Base-by-base conservation (phyloP, 108 stramenopile species). In the Skeletonema menzelii region DNA sequence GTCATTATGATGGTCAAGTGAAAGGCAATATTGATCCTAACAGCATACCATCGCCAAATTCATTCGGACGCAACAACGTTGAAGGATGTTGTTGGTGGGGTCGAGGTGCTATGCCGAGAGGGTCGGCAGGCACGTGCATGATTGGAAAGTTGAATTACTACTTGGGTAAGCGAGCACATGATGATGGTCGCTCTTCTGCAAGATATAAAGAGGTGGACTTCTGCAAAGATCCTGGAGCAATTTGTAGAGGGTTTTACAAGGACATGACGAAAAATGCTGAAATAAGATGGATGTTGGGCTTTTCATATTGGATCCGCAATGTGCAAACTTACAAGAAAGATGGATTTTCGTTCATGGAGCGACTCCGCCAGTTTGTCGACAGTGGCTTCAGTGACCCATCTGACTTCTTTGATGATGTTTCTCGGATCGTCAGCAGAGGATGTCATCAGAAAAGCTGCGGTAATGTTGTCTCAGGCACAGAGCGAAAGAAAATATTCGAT, bases 21-120 rank as follows among this genome's bases (percentile, higher is more conserved):
- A 65, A 53, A 59, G 79, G 79, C 17, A 46, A 44, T 20, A 63
- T 79, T 27, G 72, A 79, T 32, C 79, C 79, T 17, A 28, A 47
- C 27, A 79, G 67, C 10, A 57, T 65, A 26, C 79, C 79, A n/a
- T 40, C 79, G 0, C 27, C 65, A 37, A 79, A 79, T 28, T 72
- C 79, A 17, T 60, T 60, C 19, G 72, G 72, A 14, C 55, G 67
- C 15, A 73, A 63, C 27, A 65, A 73, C 28, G 57, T 73, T 8
- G 72, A 73, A 27, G 70, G 78, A n/a, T 82, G 81, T 56, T 77
- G 80, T 30, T 82, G 75, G 75, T 77, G 80, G 80, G 75, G 75
- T 1, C 14, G 75, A 34, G 80, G 80, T 47, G 70, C 71, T 2
- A 72, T 82, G 13, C 71, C 79, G 8, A 42, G 79, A 8, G 76